Base-by-base conservation (phyloP, 768 basidiomycete genomes). In the Nidularia pulvinata region DNA sequence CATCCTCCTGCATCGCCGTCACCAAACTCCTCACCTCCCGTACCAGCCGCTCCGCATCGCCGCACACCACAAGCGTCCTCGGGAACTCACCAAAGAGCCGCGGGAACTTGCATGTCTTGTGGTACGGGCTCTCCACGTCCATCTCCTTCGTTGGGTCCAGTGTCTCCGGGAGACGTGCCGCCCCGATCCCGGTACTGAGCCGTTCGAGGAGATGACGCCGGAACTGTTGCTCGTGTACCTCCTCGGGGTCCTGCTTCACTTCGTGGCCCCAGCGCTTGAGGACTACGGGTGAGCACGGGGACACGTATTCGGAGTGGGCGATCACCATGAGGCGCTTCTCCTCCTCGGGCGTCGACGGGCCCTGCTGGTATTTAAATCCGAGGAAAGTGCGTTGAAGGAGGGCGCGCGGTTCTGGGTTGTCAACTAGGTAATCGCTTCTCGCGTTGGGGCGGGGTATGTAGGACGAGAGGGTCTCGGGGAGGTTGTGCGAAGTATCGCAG, bases 381-480 rank as follows among this genome's bases (percentile, higher is more conserved):
- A 83, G 73, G 68, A 81, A 82, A n/a, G 79, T 79, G 35, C 78
- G 75, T 45, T 79, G 78, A 7, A 82, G 69, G 19, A 81, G 71
- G 0, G 78, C 79, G 36, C 79, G 77, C 2, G 80, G 79, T 57
- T 80, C 80, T 5, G 78, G 78, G 1, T 76, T 82, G 59, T 83
- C 80, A 14, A 78, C 73, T 16, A 83, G 74, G 56, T 80, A 83
- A 61, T 82, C 81, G 9, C 75, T 78, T 10, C 59, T 52, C 33
- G 65, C 71, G 57, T 83, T 78, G 10, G 80, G 81, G 5, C 80
- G 73, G 5, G 80, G 79, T 13, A 80, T 67, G 53, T 78, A 78
- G 0, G 75, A 76, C 1, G 80, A 79, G 2, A 77, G 71, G 0
- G 74, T 72, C 35, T 78, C 73, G 2, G 79, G 79, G 45, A 83